phyloP scores from a whole-genome alignment of 352 stramenopile species.

The Pelagophyceae sp. region DNA sequence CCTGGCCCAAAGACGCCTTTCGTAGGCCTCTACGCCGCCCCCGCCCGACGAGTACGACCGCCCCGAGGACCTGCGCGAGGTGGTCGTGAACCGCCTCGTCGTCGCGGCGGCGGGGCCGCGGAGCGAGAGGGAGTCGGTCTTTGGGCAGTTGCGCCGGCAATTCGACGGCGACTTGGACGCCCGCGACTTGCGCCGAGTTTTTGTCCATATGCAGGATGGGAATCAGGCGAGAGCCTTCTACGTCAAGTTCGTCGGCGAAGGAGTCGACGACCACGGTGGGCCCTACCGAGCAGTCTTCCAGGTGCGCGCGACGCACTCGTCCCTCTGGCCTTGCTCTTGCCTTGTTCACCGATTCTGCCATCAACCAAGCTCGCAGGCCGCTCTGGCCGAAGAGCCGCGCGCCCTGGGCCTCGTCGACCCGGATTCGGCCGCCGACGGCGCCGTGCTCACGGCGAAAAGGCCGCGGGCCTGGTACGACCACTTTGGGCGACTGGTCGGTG shows the following conservation, averaged over 20 bases:
- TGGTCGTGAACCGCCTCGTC: conserved; percentile 89
- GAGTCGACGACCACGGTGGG: conserved; percentile 96
- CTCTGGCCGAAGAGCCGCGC: conserved; percentile 74
- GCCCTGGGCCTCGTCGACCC: conserved; percentile 43
- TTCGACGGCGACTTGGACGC: conserved; percentile 84
- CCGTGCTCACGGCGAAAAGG: too few species aligned
- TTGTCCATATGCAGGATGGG: conserved; percentile 91
- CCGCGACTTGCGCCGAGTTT: conserved; percentile 80
- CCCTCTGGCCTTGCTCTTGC: too few species aligned
- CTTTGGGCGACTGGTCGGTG: conserved; percentile 59
- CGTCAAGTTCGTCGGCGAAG: conserved; percentile 96
- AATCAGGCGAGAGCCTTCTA: conserved; percentile 95
- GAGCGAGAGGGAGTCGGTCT: conserved; percentile 78
- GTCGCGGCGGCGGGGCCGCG: conserved; percentile 33
- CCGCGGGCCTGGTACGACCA: conserved; percentile 44
- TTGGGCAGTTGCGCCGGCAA: conserved; percentile 92
- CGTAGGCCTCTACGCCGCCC: conserved; percentile 84
- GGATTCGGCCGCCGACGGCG: conserved; percentile 51
- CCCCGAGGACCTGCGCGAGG: conserved; percentile 89
- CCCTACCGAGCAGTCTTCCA: conserved; percentile 95
- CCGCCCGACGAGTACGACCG: conserved; percentile 97
- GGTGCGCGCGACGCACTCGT: too few species aligned
- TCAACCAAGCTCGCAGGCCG: too few species aligned
- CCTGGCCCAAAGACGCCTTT: too few species aligned
- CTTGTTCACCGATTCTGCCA: too few species aligned